Base-by-base conservation (phyloP, 768 basidiomycete genomes). In the Porphyrellus cyaneotinctus region DNA sequence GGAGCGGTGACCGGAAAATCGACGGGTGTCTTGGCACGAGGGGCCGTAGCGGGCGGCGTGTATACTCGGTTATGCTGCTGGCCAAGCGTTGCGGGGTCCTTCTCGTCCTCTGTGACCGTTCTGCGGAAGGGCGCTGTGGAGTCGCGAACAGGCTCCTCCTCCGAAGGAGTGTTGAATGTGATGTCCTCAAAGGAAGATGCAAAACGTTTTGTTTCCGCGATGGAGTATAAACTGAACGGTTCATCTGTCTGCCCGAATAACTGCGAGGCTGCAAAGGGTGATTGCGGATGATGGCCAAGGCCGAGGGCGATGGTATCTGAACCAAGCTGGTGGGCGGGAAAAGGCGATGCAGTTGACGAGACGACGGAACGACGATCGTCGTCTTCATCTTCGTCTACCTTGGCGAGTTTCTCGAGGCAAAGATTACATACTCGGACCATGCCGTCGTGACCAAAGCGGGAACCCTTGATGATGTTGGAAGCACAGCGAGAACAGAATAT, bases 401-500 rank as follows among this genome's bases (percentile, higher is more conserved):
- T 90, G 49, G 89, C 87, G 51, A 95, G 81, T 70, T 93, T 93
- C 58, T 90, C 87, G n/a, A 95, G 75, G 68, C 95, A 98, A 14
- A 97, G 75, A 61, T 97, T 97, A 72, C 97, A 99, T 10, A 97
- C 88, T 50, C 97, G 83, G 47, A 99, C 81, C 82, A 90, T 91
- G n/a, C 93, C 93, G 48, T 95, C 88, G 54, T 92, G 87, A 5
- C 95, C 94, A 63, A 97, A 97, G 8, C 94, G 84, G 13, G 85
- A 79, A 15, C 93, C 95, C 59, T 94, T 95, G 70, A 98, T 94
- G 59, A 97, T 88, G 62, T 97, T 95, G 28, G 93, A 95, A 3
- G 97, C 94, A 69, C 97, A 99, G 10, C 93, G 83, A 30, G 91
- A 92, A 70, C 97, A 99, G 67, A 97, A 99, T 67, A 99, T 95